Conservation (phyloP, 176 grass and related monocot species). For the bread wheat (Triticum aestivum) region IWGSC_CS_RefSeq_v2.1 NC_057802.1:486773382-486773881, state of each 20-base stretch:
- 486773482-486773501: not conserved
- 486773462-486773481: not conserved
- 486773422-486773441: not conserved
- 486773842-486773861: too few species aligned
- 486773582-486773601: not conserved
- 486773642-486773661: conserved; percentile 99
- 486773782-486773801: conserved; percentile 98
- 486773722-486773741: conserved; percentile 88
- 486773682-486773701: conserved; percentile 94
- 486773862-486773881: too few species aligned
- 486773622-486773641: conserved; percentile 73
- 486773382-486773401: not conserved
- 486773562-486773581: not conserved
- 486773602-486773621: not conserved
- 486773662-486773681: conserved; percentile 94
- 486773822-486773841: not conserved
- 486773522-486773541: not conserved
- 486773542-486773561: not conserved
- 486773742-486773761: conserved; percentile 99
- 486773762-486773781: conserved; percentile 93
- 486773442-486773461: not conserved
- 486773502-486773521: not conserved
- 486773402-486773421: not conserved
- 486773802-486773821: conserved; percentile 40
- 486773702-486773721: conserved; percentile 98